Evolutionary conservation across 345 rosid genomes (phyloP).

Genomic region (Brassica rapa): DNA sequence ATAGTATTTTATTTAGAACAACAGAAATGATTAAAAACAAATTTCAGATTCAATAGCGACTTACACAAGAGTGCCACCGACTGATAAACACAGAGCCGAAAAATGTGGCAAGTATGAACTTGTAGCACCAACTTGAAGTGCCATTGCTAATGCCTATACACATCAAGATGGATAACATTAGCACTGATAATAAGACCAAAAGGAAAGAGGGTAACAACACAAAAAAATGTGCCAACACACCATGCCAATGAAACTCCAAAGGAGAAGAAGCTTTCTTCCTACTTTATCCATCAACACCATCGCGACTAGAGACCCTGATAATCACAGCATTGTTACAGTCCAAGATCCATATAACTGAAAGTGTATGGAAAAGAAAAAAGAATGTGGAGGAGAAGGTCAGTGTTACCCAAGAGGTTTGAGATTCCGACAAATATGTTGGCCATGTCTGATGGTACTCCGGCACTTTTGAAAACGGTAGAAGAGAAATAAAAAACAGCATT

Average conservation of each 20-base stretch:
- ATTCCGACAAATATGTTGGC: slow-evolving; percentile 80
- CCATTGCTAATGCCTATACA: slow-evolving; percentile 82
- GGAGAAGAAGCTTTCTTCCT: slow-evolving; percentile 76
- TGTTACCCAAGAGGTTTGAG: slow-evolving; percentile 72
- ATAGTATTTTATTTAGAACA: not conserved
- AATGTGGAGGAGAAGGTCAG: slow-evolving; percentile 16
- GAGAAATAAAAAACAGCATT: slow-evolving; percentile 99
- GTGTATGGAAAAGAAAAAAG: not conserved
- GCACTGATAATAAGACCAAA: not conserved
- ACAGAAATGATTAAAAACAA: not conserved
- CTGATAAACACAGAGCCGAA: slow-evolving; percentile 64
- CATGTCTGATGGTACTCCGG: slow-evolving; percentile 78
- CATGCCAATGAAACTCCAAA: slow-evolving; percentile 86
- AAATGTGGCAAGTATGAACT: slow-evolving; percentile 50
- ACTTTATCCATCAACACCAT: slow-evolving; percentile 95
- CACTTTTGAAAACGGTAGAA: slow-evolving; percentile 93
- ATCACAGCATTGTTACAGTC: not conserved
- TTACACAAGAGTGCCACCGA: slow-evolving; percentile 90
- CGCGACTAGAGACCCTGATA: slow-evolving; percentile 75
- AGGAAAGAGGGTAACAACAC: not conserved
- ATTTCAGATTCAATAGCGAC: slow-evolving; percentile 29
- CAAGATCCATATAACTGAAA: not conserved
- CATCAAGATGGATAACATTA: not conserved
- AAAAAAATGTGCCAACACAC: slow-evolving; percentile 40
- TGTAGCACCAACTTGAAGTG: slow-evolving; percentile 74